These are phyloP conservation scores for Wickerhamiella bombiphila DNA, from an alignment of 805 yeast genomes.

Conservation along the genomic window DNA sequence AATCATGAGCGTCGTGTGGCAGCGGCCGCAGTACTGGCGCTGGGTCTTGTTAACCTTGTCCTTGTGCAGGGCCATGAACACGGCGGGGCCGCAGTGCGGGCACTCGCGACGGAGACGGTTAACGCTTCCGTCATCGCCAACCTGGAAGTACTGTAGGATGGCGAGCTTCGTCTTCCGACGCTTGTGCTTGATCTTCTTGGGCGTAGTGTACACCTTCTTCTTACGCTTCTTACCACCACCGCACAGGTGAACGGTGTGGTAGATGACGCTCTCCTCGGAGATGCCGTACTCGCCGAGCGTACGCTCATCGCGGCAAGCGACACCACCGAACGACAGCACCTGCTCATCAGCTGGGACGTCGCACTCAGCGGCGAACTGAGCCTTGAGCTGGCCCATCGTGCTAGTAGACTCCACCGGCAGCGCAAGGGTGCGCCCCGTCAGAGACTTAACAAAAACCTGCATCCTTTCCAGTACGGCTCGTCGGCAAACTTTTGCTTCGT, in stretches of 20 bases:
- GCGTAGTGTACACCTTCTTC: constrained; percentile 99
- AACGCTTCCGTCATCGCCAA: constrained; percentile 95
- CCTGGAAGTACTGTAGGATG: constrained; percentile 98
- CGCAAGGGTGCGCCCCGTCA: constrained; percentile 97
- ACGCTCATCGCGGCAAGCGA: constrained; percentile 88
- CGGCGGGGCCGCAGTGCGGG: constrained; percentile 96
- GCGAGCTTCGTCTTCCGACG: constrained; percentile 99
- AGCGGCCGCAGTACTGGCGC: constrained; percentile 99
- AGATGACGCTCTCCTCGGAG: constrained; percentile 93
- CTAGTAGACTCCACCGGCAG: constrained; percentile 96
- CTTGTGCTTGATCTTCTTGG: constrained; percentile 99
- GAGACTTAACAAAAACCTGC: constrained; percentile 94
- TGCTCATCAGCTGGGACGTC: constrained; percentile 98
- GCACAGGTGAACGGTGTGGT: constrained; percentile 93
- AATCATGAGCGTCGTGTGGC: constrained; percentile 85
- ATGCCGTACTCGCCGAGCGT: constrained; percentile 95
- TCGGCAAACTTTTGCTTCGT: constrained; percentile 24
- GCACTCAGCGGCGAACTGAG: constrained; percentile 94
- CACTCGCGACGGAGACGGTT: constrained; percentile 99
- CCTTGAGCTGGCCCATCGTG: constrained; percentile 92
- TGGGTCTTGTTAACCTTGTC: constrained; percentile 87
- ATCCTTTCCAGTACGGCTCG: constrained; percentile 23
- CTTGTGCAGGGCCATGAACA: constrained; percentile 90
- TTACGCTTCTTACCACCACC: constrained; percentile 99
- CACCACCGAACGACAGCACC: constrained; percentile 94